A percentile compares a stretch with the other conserved stretches of the same genome.
Evolutionary conservation across 768 basidiomycete genomes (phyloP).

Genomic region (Boletus pseudo-olivaceus): DNA sequence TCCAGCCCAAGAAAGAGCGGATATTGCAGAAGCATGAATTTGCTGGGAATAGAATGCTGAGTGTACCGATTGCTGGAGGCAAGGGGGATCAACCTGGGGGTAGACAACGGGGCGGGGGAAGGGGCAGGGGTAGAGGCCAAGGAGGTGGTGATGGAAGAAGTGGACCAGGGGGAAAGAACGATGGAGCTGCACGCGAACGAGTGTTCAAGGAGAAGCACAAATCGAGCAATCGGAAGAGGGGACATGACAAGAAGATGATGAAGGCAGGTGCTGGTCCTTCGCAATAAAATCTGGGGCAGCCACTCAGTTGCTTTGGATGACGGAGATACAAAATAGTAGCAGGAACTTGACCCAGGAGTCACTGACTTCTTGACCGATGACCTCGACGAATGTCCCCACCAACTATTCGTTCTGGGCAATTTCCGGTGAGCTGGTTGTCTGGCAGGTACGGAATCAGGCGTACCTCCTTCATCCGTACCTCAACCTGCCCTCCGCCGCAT

Average conservation of each 20-base stretch:
- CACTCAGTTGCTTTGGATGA: neutral
- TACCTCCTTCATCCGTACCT: slow-evolving; percentile 42
- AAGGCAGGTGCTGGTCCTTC: slow-evolving; percentile 48
- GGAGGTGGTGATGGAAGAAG: slow-evolving; percentile 36
- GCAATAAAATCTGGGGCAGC: neutral
- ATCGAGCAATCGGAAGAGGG: slow-evolving; percentile 77
- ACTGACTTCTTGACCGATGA: slow-evolving; percentile 59
- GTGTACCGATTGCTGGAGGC: neutral
- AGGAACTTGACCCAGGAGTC: slow-evolving; percentile 57
- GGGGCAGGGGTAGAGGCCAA: slow-evolving; percentile 34
- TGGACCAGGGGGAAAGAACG: slow-evolving; percentile 37
- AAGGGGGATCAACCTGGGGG: slow-evolving; percentile 6
- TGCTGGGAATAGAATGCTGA: slow-evolving; percentile 49
- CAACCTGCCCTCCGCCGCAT: slow-evolving; percentile 63
- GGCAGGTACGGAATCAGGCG: slow-evolving; percentile 9
- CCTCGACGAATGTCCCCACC: slow-evolving; percentile 56
- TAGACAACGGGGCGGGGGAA: slow-evolving; percentile 12
- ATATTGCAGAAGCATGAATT: slow-evolving; percentile 77
- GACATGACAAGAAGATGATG: slow-evolving; percentile 88
- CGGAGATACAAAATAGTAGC: slow-evolving; percentile 18
- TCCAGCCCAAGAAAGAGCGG: slow-evolving; percentile 69
- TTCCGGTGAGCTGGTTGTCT: neutral
- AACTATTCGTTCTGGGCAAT: slow-evolving; percentile 40
- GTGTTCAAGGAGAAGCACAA: slow-evolving; percentile 78
- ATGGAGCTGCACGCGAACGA: slow-evolving; percentile 48